Conservation (phyloP, 208 protist species). For the Trypanosoma caninum region DNA sequence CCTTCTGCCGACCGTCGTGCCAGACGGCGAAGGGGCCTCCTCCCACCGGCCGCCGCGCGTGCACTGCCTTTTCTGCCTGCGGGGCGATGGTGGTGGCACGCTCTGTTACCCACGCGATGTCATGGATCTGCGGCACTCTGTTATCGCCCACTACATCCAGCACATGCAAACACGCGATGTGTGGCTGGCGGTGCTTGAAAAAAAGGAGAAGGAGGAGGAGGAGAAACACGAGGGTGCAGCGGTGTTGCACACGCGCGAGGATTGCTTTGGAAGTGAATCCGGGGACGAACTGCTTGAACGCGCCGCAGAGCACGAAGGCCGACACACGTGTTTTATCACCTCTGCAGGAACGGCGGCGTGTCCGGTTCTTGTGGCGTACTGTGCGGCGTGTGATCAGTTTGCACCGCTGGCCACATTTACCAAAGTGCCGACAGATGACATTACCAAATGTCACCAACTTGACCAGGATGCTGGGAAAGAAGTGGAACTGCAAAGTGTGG, state of each 20-base stretch:
- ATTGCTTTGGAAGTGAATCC: conserved; percentile 15
- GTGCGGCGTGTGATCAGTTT: conserved; percentile 48
- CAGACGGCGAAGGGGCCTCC: not conserved
- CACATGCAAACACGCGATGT: conserved; percentile 20
- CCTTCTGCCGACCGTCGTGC: conserved; percentile 17
- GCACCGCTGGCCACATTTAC: conserved; percentile 39
- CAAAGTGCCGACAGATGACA: not conserved
- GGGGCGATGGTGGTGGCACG: not conserved
- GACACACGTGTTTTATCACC: conserved; percentile 54
- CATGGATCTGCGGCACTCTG: not conserved
- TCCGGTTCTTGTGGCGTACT: conserved; percentile 51
- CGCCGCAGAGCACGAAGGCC: conserved; percentile 35
- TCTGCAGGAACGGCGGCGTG: conserved; percentile 38
- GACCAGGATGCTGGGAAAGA: not conserved
- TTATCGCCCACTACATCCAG: conserved; percentile 10
- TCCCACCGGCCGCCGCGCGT: conserved; percentile 18
- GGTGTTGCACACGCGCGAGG: conserved; percentile 18
- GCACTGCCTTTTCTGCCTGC: conserved; percentile 53
- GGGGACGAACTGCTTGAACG: conserved; percentile 37
- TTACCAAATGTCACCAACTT: not conserved
- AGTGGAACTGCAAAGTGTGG: conserved; percentile 7
- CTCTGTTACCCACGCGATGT: not conserved
- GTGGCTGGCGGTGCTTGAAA: conserved; percentile 35
- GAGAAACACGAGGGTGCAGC: conserved; percentile 10
- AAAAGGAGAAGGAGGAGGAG: not conserved